phyloP scores from a whole-genome alignment of 1,284 basidiomycete genomes.

The Ustilago cynodontis region DNA sequence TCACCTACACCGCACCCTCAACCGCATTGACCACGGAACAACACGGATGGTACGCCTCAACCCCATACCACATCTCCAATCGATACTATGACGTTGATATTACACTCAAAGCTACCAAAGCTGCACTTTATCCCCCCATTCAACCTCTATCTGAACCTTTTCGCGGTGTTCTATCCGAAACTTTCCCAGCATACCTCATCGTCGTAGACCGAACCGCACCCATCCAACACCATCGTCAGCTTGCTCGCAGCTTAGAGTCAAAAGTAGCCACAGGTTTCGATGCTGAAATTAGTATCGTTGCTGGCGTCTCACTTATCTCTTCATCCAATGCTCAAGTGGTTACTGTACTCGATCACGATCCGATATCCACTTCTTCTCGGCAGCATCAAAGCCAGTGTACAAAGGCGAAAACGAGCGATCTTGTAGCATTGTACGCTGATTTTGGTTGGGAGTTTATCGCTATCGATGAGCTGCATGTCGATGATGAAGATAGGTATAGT shows the following conservation, averaged over 20 bases:
- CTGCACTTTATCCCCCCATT: neutral
- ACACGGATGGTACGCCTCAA: constrained; percentile 19
- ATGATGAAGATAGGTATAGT: constrained; percentile 22
- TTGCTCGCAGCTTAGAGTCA: constrained; percentile 22
- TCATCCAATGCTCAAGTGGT: constrained; percentile 14
- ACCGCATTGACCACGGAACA: neutral
- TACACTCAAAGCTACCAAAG: constrained; percentile 36
- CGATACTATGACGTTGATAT: constrained; percentile 61
- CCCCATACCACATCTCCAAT: constrained; percentile 57
- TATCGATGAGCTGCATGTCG: constrained; percentile 32
- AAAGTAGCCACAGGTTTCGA: constrained; percentile 27
- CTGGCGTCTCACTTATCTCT: constrained; percentile 28
- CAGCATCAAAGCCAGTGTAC: neutral
- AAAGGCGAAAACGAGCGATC: constrained; percentile 33
- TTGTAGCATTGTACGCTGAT: constrained; percentile 55
- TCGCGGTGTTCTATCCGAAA: constrained; percentile 10
- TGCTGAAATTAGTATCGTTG: constrained; percentile 44
- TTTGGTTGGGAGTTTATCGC: constrained; percentile 62
- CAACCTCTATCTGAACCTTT: neutral
- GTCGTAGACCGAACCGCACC: constrained; percentile 37
- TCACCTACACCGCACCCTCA: constrained; percentile 30
- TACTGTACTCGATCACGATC: constrained; percentile 22
- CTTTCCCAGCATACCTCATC: constrained; percentile 38
- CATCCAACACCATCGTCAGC: constrained; percentile 25
- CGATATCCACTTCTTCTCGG: neutral